Conservation (phyloP, 225 moss, liverwort and hornwort species). For the Marchantia paleacea region DNA sequence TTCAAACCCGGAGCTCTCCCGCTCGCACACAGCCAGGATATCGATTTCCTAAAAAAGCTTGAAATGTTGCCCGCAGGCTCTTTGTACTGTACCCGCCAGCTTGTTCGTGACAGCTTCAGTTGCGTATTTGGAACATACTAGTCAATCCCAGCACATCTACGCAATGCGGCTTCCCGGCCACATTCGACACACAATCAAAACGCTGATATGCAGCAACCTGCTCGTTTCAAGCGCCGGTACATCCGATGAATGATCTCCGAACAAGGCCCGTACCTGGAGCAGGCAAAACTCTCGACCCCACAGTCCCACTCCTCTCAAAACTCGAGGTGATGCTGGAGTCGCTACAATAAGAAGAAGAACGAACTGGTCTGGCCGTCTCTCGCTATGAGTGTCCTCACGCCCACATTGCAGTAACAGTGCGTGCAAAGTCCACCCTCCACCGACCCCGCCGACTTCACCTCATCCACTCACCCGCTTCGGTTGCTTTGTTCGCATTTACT, state of each 20-base stretch:
- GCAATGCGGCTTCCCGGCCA: background rate
- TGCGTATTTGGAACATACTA: background rate
- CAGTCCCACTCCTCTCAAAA: background rate
- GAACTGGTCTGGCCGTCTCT: background rate
- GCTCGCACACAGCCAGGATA: background rate
- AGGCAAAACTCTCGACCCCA: background rate
- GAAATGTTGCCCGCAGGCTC: background rate
- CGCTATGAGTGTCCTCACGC: background rate
- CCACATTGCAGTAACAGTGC: background rate
- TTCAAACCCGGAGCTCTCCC: background rate
- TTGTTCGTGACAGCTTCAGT: background rate
- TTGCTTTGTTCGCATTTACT: background rate
- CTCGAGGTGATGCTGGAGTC: background rate
- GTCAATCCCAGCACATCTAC: background rate
- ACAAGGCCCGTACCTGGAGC: background rate
- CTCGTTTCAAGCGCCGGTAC: background rate
- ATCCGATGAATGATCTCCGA: background rate
- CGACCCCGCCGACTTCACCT: background rate
- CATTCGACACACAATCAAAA: background rate
- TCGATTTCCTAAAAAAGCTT: background rate
- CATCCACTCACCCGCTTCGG: background rate
- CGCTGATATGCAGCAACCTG: background rate
- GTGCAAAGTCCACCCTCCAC: conserved; percentile 1
- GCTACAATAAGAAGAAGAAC: background rate
- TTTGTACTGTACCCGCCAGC: background rate